Evolutionary conservation across 2,329 filamentous ascomycete genomes (phyloP).

Genomic region (Teratosphaeria destructans): DNA sequence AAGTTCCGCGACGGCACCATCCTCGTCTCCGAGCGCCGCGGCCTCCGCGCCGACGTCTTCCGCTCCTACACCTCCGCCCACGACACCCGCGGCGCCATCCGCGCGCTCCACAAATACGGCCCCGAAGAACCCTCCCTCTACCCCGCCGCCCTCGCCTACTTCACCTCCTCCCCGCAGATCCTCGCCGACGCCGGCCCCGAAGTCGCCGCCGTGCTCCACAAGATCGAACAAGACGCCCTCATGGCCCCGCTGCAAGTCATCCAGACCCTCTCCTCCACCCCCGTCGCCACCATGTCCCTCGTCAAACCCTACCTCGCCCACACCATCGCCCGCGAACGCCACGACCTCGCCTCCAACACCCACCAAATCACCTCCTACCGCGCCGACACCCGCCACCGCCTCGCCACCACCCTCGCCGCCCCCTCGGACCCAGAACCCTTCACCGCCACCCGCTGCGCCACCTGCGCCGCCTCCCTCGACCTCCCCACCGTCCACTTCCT

Average conservation of each 20-base stretch:
- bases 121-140: constrained; percentile 85
- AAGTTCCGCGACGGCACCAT: constrained; percentile 84
- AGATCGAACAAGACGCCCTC: constrained; percentile 80
- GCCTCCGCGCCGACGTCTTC: constrained; percentile 89
- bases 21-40: constrained; percentile 86
- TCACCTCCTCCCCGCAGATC: constrained; percentile 72
- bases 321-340: constrained; percentile 79
- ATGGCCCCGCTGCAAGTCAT: constrained; percentile 97
- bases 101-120: constrained; percentile 83
- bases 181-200: constrained; percentile 81
- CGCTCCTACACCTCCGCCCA: constrained; percentile 87
- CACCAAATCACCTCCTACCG: constrained; percentile 75
- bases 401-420: constrained; percentile 60
- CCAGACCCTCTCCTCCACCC: constrained; percentile 69
- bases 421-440: constrained; percentile 80
- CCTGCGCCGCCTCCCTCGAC: constrained; percentile 68
- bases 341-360: constrained; percentile 72
- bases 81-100: constrained; percentile 83
- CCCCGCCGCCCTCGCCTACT: constrained; percentile 82
- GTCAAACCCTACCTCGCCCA: constrained; percentile 84
- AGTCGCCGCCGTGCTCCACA: constrained; percentile 65
- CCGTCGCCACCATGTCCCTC: constrained; percentile 93
- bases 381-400: constrained; percentile 67
- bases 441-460: constrained; percentile 77
- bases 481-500: constrained; percentile 90